phyloP scores from a whole-genome alignment of 768 basidiomycete species.

The Pleurotus eryngii region DNA sequence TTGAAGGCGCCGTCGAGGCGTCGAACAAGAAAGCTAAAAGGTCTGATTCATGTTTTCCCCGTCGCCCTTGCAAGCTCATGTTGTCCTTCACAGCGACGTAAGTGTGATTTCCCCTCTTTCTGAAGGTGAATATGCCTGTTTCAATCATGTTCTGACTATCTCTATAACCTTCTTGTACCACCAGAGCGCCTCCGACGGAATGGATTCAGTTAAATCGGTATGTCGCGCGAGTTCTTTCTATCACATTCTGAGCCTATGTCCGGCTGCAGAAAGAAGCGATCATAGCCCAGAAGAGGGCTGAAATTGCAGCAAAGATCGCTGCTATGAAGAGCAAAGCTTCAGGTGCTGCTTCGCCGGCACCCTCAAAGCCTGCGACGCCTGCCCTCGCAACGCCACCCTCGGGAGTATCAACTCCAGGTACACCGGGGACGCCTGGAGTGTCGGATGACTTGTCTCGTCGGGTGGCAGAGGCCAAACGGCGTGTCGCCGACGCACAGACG shows the following conservation, averaged over 20 bases:
- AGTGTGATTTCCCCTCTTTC: constrained; percentile 41
- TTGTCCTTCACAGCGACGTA: constrained; percentile 56
- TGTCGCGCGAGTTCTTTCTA: constrained; percentile 18
- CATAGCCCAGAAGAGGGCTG: constrained; percentile 80
- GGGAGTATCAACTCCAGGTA: constrained; percentile 19
- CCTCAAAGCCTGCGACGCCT: constrained; percentile 33
- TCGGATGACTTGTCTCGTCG: constrained; percentile 65
- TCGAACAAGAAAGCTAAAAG: constrained; percentile 64
- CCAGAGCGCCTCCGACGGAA: constrained; percentile 52
- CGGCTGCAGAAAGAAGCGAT: constrained; percentile 51
- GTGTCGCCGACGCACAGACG: constrained; percentile 80
- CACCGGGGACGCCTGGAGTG: constrained; percentile 33
- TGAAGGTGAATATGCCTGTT: constrained; percentile 71
- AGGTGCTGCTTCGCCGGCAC: constrained; percentile 29
- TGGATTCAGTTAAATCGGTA: constrained; percentile 38
- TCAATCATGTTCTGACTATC: constrained; percentile 51
- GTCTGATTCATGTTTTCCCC: constrained; percentile 32
- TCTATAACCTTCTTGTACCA: constrained; percentile 64
- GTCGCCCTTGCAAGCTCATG: constrained; percentile 12
- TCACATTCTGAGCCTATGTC: no score
- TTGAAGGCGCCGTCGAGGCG: constrained; percentile 51
- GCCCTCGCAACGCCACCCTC: constrained; percentile 40
- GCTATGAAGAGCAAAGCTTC: constrained; percentile 53
- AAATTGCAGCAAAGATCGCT: constrained; percentile 83
- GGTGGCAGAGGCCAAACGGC: constrained; percentile 82